Conservation (phyloP, 805 yeast genomes). For the Yarrowia deformans region DNA sequence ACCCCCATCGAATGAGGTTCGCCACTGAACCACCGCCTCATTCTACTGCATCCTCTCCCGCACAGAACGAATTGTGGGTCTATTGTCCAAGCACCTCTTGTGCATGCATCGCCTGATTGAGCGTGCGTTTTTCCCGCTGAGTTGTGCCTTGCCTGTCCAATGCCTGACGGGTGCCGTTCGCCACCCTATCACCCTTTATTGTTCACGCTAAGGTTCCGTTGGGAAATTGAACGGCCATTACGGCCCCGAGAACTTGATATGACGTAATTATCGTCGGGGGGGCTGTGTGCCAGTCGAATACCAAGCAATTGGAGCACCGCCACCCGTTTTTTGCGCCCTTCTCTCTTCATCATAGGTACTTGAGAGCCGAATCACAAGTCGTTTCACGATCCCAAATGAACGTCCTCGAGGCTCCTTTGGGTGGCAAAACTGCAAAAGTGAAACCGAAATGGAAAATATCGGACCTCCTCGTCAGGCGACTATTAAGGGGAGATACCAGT, state of each 20-base stretch:
- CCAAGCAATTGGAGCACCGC: neutral
- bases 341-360: neutral
- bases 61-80: neutral
- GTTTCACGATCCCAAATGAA: neutral
- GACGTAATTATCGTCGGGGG: neutral
- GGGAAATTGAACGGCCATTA: neutral
- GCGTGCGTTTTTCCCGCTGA: constrained; percentile 31
- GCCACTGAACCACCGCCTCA: neutral
- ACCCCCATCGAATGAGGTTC: neutral
- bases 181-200: constrained; percentile 40
- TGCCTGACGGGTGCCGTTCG: constrained; percentile 31
- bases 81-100: constrained; percentile 17
- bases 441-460: neutral
- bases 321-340: neutral
- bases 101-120: constrained; percentile 31
- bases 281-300: neutral
- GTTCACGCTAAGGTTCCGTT: neutral
- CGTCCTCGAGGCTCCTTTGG: neutral
- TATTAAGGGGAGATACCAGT: neutral
- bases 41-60: neutral
- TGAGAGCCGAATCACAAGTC: neutral
- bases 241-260: neutral
- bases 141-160: constrained; percentile 34
- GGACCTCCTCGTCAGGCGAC: neutral
- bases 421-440: constrained; percentile 16